These are phyloP conservation scores for Coemansia sp. DNA, from an alignment of 192 early-diverging fungal species.

Conservation along the genomic window DNA sequence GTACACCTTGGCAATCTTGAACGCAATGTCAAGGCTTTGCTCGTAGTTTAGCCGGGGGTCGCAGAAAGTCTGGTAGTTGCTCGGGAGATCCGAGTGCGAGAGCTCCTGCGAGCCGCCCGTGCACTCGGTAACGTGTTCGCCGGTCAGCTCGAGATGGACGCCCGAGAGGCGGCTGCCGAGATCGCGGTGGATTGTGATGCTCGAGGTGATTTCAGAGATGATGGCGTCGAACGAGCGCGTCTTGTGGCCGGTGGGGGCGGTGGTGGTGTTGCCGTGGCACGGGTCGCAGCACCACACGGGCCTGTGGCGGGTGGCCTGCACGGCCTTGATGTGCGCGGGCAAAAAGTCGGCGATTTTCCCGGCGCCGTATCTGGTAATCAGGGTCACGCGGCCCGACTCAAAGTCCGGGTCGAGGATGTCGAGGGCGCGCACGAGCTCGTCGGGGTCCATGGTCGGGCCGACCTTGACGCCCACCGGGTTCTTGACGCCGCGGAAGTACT, in stretches of 20 bases:
- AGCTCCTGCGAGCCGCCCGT: constrained; percentile 98
- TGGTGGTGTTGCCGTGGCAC: constrained; percentile 98
- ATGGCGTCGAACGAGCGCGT: constrained; percentile 91
- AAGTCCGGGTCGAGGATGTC: constrained; percentile 84
- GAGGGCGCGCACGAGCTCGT: constrained; percentile 79
- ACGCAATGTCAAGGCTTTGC: constrained; percentile 95
- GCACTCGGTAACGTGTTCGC: constrained; percentile 95
- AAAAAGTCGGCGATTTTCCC: constrained; percentile 79
- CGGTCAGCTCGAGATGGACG: constrained; percentile 97
- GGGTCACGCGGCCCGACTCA: constrained; percentile 88
- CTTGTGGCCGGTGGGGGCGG: constrained; percentile 78
- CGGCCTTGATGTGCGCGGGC: constrained; percentile 86
- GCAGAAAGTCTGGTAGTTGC: constrained; percentile 95
- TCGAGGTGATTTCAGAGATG: constrained; percentile 76
- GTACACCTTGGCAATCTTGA: constrained; percentile 91
- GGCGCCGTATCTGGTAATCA: constrained; percentile 94
- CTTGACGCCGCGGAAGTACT: constrained; percentile 95
- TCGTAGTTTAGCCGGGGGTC: constrained; percentile 97
- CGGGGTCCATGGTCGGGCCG: constrained; percentile 85
- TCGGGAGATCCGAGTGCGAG: constrained; percentile 71
- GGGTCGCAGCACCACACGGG: constrained; percentile 98
- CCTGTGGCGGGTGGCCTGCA: constrained; percentile 79
- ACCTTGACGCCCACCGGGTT: constrained; percentile 99
- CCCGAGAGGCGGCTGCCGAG: constrained; percentile 76
- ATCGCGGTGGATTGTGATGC: constrained; percentile 80